Evolutionary conservation across 2,329 filamentous ascomycete genomes (phyloP).

Genomic region (Colletotrichum lindemuthianum): DNA sequence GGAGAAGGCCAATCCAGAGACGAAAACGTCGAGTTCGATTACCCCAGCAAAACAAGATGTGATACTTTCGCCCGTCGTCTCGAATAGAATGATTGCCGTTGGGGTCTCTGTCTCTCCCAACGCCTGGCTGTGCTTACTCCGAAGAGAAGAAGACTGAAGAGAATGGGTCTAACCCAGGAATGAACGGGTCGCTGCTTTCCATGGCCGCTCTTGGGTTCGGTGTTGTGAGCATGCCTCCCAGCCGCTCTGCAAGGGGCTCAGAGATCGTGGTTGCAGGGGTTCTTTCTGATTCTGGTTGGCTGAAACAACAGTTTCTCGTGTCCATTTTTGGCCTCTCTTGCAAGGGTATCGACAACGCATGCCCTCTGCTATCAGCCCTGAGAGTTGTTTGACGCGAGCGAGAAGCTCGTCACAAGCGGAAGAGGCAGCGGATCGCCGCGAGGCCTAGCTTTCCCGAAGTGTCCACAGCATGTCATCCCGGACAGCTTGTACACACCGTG

Average conservation of each 20-base stretch:
- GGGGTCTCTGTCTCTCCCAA: conserved; percentile 21
- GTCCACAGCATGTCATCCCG: conserved; percentile 23
- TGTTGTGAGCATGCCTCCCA: conserved; percentile 12
- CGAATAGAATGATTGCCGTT: conserved; percentile 28
- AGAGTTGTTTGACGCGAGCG: conserved; percentile 12
- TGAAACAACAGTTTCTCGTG: conserved; percentile 38
- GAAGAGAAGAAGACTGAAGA: not conserved
- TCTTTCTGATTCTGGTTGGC: conserved; percentile 33
- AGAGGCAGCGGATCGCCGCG: too few species aligned
- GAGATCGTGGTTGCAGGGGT: conserved; percentile 35
- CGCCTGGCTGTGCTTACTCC: conserved; percentile 22
- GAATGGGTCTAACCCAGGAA: not conserved
- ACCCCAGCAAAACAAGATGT: conserved; percentile 21
- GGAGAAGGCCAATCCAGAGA: conserved; percentile 28
- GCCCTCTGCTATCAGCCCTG: conserved; percentile 23
- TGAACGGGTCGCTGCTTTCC: conserved; percentile 18
- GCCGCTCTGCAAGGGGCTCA: conserved; percentile 32
- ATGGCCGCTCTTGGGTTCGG: conserved; percentile 20
- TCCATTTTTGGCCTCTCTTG: conserved; percentile 36
- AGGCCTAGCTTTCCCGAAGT: conserved; percentile 11
- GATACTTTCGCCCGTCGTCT: conserved; percentile 17
- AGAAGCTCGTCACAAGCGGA: conserved; percentile 23
- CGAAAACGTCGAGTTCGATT: conserved; percentile 26
- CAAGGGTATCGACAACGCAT: conserved; percentile 27
- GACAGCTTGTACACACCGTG: conserved; percentile 22